These are phyloP conservation scores for Scytalidium lignicola DNA, from an alignment of 2,329 filamentous ascomycete species.

Conservation along the genomic window DNA sequence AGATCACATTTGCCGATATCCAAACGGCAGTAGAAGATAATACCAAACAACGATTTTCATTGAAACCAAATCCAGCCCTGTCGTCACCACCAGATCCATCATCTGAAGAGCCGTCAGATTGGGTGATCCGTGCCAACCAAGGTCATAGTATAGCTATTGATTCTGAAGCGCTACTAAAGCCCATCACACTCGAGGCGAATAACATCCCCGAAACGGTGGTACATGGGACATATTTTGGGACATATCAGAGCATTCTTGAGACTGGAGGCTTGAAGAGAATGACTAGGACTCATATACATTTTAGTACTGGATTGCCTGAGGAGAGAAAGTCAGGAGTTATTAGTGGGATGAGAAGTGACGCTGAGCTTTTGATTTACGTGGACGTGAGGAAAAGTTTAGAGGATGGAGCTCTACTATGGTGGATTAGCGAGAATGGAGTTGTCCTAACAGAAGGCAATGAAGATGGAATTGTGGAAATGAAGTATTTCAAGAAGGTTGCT, in stretches of 20 bases:
- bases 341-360: constrained; percentile 74
- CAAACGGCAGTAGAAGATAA: constrained; percentile 63
- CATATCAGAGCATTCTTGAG: constrained; percentile 70
- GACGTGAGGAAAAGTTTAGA: constrained; percentile 63
- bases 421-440: constrained; percentile 73
- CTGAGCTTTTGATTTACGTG: constrained; percentile 73
- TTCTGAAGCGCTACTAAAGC: constrained; percentile 63
- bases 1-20: constrained; percentile 73
- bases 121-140: constrained; percentile 91
- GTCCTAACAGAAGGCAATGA: constrained; percentile 59
- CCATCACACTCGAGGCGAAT: constrained; percentile 53
- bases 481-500: constrained; percentile 68
- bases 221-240: constrained; percentile 83
- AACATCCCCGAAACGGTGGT: constrained; percentile 65
- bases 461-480: constrained; percentile 56
- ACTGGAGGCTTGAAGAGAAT: constrained; percentile 75
- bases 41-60: constrained; percentile 85
- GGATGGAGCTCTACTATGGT: constrained; percentile 63
- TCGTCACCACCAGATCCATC: constrained; percentile 15
- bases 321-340: constrained; percentile 45
- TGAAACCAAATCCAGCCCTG: constrained; percentile 52
- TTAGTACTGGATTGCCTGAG: constrained; percentile 65
- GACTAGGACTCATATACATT: constrained; percentile 85
- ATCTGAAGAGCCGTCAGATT: constrained; percentile 54
- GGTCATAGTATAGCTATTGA: constrained; percentile 81